Percentiles rank a stretch among this genome's conserved stretches.
These are phyloP conservation scores for Lanmaoa rubissima DNA, from an alignment of 768 basidiomycete species.

Conservation along the genomic window DNA sequence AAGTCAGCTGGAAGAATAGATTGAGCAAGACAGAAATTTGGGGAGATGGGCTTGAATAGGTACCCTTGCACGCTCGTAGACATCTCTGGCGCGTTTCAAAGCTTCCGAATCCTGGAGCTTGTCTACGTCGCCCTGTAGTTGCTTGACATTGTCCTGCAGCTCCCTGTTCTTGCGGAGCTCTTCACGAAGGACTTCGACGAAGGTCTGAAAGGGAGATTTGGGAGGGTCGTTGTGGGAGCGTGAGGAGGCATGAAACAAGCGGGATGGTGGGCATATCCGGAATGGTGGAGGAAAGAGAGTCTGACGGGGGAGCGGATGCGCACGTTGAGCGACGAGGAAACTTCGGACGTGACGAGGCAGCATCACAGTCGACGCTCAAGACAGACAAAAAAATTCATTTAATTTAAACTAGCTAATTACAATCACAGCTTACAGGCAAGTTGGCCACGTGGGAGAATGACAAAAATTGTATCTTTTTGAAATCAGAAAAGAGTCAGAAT, in stretches of 20 bases:
- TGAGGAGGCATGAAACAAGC: constrained; percentile 66
- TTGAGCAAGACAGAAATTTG: constrained; percentile 3
- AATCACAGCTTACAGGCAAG: not conserved
- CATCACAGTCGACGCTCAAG: constrained; percentile 29
- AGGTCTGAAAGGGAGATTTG: constrained; percentile 94
- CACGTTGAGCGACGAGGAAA: constrained; percentile 32
- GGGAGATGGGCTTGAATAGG: constrained; percentile 28
- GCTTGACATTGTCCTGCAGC: constrained; percentile 94
- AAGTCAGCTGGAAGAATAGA: constrained; percentile 62
- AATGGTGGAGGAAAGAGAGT: constrained; percentile 23
- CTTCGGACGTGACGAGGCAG: constrained; percentile 48
- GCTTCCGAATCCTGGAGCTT: constrained; percentile 97
- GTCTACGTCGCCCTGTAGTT: constrained; percentile 95
- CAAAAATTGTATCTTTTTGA: too few species aligned
- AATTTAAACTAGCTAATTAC: not conserved
- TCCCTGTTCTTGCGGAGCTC: constrained; percentile 93
- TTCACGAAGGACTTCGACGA: constrained; percentile 90
- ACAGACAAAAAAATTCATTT: constrained; percentile 10
- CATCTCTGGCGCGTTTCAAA: constrained; percentile 86
- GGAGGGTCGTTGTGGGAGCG: constrained; percentile 62
- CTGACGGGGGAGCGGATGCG: constrained; percentile 19
- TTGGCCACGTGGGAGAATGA: too few species aligned
- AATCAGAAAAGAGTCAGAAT: too few species aligned
- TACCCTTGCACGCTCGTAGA: constrained; percentile 94
- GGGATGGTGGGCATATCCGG: constrained; percentile 29